Evolutionary conservation across 2,329 filamentous ascomycete species (phyloP).

Genomic region (Exserohilum turcica): DNA sequence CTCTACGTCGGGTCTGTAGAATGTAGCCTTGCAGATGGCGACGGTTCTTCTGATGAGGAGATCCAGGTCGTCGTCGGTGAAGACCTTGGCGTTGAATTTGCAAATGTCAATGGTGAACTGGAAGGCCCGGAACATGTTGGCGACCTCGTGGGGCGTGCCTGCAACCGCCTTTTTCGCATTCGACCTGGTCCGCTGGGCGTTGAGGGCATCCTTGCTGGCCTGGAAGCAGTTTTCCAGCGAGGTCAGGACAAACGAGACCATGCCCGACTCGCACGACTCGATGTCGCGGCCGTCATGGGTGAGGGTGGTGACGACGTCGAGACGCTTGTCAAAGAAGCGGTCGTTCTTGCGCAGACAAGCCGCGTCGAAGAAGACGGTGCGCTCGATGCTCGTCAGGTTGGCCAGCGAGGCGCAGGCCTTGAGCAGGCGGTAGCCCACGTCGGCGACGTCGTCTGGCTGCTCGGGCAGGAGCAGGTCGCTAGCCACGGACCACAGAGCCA

Average conservation of each 20-base stretch:
- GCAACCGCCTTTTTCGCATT: slow-evolving; percentile 32
- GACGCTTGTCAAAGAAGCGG: slow-evolving; percentile 38
- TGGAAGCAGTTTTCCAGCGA: slow-evolving; percentile 44
- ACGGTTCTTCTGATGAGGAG: slow-evolving; percentile 67
- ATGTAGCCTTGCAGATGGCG: slow-evolving; percentile 71
- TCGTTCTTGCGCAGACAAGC: slow-evolving; percentile 36
- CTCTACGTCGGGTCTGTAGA: slow-evolving; percentile 66
- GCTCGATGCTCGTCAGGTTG: slow-evolving; percentile 43
- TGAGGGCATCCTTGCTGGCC: slow-evolving; percentile 34
- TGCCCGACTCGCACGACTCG: slow-evolving; percentile 45
- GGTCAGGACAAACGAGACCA: slow-evolving; percentile 41
- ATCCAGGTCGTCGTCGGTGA: slow-evolving; percentile 65
- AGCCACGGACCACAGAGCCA: slow-evolving; percentile 45
- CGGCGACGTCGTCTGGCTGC: slow-evolving; percentile 40
- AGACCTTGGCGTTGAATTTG: slow-evolving; percentile 75
- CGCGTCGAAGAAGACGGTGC: slow-evolving; percentile 47
- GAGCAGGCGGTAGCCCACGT: slow-evolving; percentile 45
- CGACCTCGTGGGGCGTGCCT: slow-evolving; percentile 32
- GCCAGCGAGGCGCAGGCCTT: slow-evolving; percentile 40
- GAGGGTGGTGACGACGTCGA: slow-evolving; percentile 44
- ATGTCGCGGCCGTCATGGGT: slow-evolving; percentile 47
- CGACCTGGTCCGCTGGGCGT: slow-evolving; percentile 30
- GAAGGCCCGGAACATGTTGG: slow-evolving; percentile 64
- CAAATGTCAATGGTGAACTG: slow-evolving; percentile 69
- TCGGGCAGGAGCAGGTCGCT: slow-evolving; percentile 46